Percentiles rank a stretch among this genome's conserved stretches.
Evolutionary conservation across 2,329 filamentous ascomycete species (phyloP).

Genomic region (Pseudogymnoascus sp.): DNA sequence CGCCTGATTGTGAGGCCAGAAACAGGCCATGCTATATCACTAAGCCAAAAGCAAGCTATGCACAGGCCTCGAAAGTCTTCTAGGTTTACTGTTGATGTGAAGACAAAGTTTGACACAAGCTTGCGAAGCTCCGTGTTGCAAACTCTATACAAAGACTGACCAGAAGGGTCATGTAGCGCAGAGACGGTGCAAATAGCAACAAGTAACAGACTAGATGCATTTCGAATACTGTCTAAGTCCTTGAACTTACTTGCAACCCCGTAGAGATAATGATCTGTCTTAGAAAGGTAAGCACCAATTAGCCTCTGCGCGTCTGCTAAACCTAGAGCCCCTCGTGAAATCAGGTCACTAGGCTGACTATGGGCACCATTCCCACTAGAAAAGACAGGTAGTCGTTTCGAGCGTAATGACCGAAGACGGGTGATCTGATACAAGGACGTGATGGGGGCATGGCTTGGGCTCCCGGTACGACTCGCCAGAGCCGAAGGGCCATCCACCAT

Average conservation of each 20-base stretch:
- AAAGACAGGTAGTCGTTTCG: neutral
- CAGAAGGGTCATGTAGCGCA: slow-evolving; percentile 48
- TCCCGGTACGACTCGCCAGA: neutral
- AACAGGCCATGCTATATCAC: slow-evolving; percentile 41
- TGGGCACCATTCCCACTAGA: neutral
- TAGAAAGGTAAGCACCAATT: slow-evolving; percentile 34
- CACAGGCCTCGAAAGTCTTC: slow-evolving; percentile 47
- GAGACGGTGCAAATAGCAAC: slow-evolving; percentile 50
- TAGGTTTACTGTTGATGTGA: slow-evolving; percentile 42
- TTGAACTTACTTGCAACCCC: slow-evolving; percentile 40
- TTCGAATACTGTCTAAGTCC: slow-evolving; percentile 42
- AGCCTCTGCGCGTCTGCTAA: slow-evolving; percentile 36
- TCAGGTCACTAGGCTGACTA: slow-evolving; percentile 34
- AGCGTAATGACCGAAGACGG: slow-evolving; percentile 32
- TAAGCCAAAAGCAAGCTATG: slow-evolving; percentile 48
- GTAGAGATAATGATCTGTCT: slow-evolving; percentile 43
- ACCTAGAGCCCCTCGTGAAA: slow-evolving; percentile 40
- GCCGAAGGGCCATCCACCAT: neutral
- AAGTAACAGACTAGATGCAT: slow-evolving; percentile 47
- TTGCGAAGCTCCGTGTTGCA: slow-evolving; percentile 45
- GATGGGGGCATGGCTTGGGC: slow-evolving; percentile 33
- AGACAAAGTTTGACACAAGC: slow-evolving; percentile 45
- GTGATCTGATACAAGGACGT: slow-evolving; percentile 43
- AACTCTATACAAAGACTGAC: slow-evolving; percentile 41
- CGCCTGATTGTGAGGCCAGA: slow-evolving; percentile 37